Evolutionary conservation across 2,329 filamentous ascomycete genomes (phyloP).

Genomic region (Fusarium verticillioides): DNA sequence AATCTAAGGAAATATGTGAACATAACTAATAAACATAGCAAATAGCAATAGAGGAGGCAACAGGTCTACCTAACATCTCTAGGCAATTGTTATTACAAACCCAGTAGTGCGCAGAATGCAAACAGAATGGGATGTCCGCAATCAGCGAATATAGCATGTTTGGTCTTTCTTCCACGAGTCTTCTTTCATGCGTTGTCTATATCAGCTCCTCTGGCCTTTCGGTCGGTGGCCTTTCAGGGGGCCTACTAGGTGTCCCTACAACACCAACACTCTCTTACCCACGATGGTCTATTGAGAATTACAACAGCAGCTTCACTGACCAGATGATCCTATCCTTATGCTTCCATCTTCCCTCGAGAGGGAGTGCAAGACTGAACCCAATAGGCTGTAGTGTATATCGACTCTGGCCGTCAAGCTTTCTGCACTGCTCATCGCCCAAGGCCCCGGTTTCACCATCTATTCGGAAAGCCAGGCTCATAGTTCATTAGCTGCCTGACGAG

Average conservation of each 20-base stretch:
- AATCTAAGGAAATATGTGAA: background rate
- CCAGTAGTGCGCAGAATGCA: fast-evolving
- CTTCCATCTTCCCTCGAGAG: background rate
- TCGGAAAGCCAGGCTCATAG: fast-evolving
- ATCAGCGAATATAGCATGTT: no score
- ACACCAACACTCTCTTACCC: no score
- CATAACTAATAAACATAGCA: background rate
- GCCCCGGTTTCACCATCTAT: background rate
- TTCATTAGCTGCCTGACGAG: background rate
- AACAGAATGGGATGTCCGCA: no score
- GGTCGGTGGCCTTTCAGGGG: no score
- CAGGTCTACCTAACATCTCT: background rate
- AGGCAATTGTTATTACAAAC: no score
- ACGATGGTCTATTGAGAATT: no score
- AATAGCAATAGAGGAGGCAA: background rate
- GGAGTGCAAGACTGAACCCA: fast-evolving
- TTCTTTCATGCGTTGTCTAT: no score
- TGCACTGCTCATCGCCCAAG: background rate
- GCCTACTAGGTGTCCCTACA: no score
- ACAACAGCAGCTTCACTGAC: no score
- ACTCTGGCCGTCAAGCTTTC: background rate
- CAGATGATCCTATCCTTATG: no score
- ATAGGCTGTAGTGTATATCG: background rate
- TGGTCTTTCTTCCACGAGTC: no score
- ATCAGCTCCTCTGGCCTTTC: no score